Percentiles rank a stretch among this genome's conserved stretches.
phyloP scores from a whole-genome alignment of 2,329 filamentous ascomycete species.

The Phaeosphaeriaceae sp. region DNA sequence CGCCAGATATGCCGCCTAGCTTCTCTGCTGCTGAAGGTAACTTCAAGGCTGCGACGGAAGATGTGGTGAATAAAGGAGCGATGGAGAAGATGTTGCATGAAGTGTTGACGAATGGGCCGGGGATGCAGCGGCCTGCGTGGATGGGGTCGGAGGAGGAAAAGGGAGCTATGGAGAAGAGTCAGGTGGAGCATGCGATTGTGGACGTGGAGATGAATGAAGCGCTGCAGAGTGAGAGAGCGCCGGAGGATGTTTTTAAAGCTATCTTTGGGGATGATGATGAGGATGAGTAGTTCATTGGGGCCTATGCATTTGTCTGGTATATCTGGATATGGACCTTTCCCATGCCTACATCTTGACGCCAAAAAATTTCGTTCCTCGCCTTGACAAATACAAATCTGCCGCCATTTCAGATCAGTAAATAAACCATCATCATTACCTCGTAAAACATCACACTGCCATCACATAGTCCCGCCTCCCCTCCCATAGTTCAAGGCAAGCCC shows the following conservation, averaged over 20 bases:
- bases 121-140: conserved; percentile 39
- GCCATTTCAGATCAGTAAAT: background rate
- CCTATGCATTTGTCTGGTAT: background rate
- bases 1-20: conserved; percentile 67
- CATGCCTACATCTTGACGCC: background rate
- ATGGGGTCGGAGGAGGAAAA: conserved; percentile 17
- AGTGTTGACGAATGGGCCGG: conserved; percentile 32
- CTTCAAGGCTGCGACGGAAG: conserved; percentile 41
- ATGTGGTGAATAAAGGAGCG: conserved; percentile 61
- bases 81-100: conserved; percentile 53
- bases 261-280: conserved; percentile 91
- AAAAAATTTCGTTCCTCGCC: background rate
- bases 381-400: background rate
- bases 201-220: conserved; percentile 81
- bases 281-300: conserved; percentile 25
- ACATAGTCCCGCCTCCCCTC: background rate
- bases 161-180: background rate
- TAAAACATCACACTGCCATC: no score
- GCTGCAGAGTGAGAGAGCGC: conserved; percentile 74
- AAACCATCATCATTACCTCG: no score
- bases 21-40: conserved; percentile 38
- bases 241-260: conserved; percentile 85
- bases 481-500: conserved; percentile 55
- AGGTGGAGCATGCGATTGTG: conserved; percentile 52
- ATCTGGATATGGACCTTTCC: background rate